Evolutionary conservation across 2,329 filamentous ascomycete genomes (phyloP), one percentile per base, ranked within the genome.

Genomic region (Aspergillus fumigatiaffinis): DNA sequence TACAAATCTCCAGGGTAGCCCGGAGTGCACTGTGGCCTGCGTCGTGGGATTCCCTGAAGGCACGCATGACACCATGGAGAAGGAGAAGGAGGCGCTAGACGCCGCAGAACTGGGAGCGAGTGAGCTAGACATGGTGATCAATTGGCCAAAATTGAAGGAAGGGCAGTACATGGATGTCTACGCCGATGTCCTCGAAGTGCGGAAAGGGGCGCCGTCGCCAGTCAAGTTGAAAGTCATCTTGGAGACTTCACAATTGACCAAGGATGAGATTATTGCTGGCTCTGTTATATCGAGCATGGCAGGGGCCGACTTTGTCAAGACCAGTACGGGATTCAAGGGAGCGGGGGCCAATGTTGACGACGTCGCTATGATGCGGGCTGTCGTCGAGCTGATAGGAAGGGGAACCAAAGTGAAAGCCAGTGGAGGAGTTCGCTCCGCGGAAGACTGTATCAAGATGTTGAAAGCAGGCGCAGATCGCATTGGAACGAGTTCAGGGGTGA

Each of bases 31-130:
- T 25, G 78, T 86, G 21, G 82, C 83, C 48, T 83, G 81, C 61
- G 84, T 86, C 5, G 76, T 86, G 9, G 83, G 82, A 23, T 86
- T 86, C 67, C 84, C 81, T 53, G 82, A 85, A 66, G 84, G 84
- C 12, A 84, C 81, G 0, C 73, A 84, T 59, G 72, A 79, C 50
- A 80, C 81, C 0, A 66, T 73, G 3, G 70, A 76, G 32, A 85
- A 85, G 66, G 71, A 80, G n/a, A 68, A 67, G 21, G 83, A 86
- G 71, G 79, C 81, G 0, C 72, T 73, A 26, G 71, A 73, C 10
- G 82, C 82, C 14, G 70, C 84, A 38, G 63, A 68, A 8, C 72
- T 76, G 20, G 83, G 84, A 21, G 83, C 83, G 1, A 69, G 68
- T 1, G 84, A 87, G 66, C 75, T 86, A 35, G 84, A 86, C 65